Conservation (phyloP, 805 yeast genomes). For the Candida nanaspora region DNA sequence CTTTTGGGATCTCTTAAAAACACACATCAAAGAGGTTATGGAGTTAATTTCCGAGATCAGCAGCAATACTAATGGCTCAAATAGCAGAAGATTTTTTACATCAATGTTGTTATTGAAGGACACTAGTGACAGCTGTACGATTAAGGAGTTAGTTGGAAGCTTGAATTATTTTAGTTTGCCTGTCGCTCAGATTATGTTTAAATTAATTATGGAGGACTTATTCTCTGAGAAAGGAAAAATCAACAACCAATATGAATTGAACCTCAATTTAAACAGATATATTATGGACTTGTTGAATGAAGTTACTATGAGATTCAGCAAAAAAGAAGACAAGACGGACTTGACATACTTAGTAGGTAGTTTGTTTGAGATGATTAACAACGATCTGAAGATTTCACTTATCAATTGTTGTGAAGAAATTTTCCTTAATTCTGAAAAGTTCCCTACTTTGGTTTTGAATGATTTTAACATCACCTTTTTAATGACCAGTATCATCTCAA, state of each 20-base stretch:
- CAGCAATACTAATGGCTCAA: not conserved
- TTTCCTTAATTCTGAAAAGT: constrained; percentile 32
- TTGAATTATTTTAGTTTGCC: constrained; percentile 35
- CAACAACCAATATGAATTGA: constrained; percentile 5
- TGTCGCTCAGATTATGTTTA: constrained; percentile 32
- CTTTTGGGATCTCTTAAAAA: not conserved
- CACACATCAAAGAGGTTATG: not conserved
- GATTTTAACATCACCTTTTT: constrained; percentile 27
- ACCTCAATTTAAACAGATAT: constrained; percentile 2
- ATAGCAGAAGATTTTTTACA: not conserved
- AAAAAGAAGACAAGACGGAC: constrained; percentile 1
- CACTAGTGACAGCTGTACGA: not conserved
- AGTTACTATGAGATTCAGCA: not conserved
- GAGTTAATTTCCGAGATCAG: not conserved
- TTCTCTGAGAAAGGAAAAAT: not conserved
- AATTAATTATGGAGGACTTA: constrained; percentile 20
- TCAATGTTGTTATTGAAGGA: not conserved
- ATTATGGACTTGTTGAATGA: constrained; percentile 3
- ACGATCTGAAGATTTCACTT: constrained; percentile 23
- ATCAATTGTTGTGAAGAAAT: constrained; percentile 32
- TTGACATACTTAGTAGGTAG: constrained; percentile 23
- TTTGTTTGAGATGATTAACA: constrained; percentile 31
- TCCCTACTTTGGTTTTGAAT: constrained; percentile 24
- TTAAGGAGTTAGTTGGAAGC: constrained; percentile 14
- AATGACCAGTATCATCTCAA: constrained; percentile 38